A percentile compares a stretch with the other conserved stretches of the same genome.
These are phyloP conservation scores for Colletotrichum sp. DNA, from an alignment of 2,329 filamentous ascomycete genomes.

Conservation along the genomic window DNA sequence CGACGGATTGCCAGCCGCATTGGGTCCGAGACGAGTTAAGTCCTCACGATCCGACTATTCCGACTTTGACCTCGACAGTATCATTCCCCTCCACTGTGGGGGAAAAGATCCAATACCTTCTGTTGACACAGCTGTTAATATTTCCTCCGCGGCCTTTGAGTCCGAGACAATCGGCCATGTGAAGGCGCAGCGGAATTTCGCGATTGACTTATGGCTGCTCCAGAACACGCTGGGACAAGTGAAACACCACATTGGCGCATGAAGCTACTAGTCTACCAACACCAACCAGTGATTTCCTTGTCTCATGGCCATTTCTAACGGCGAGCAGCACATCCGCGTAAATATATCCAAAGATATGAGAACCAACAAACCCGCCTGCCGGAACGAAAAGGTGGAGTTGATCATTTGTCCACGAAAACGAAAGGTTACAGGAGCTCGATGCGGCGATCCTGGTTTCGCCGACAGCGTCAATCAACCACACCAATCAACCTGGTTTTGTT, in stretches of 20 bases:
- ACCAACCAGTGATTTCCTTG: neutral
- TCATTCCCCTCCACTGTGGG: neutral
- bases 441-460: neutral
- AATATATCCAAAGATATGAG: neutral
- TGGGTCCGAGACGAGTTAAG: neutral
- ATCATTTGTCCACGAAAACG: neutral
- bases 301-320: neutral
- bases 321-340: neutral
- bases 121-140: neutral
- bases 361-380: neutral
- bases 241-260: neutral
- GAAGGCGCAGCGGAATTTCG: neutral
- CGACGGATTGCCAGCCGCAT: neutral
- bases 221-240: neutral
- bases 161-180: neutral
- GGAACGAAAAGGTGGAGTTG: neutral
- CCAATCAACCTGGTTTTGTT: neutral
- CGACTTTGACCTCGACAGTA: neutral
- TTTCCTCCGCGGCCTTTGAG: neutral
- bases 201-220: neutral
- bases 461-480: neutral
- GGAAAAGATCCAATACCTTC: neutral
- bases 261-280: neutral
- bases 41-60: neutral
- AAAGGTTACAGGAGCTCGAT: neutral